Evolutionary conservation across 257 asterid genomes (phyloP), one percentile per base, ranked within the genome.

Genomic region (Dorcoceras hygrometricum): DNA sequence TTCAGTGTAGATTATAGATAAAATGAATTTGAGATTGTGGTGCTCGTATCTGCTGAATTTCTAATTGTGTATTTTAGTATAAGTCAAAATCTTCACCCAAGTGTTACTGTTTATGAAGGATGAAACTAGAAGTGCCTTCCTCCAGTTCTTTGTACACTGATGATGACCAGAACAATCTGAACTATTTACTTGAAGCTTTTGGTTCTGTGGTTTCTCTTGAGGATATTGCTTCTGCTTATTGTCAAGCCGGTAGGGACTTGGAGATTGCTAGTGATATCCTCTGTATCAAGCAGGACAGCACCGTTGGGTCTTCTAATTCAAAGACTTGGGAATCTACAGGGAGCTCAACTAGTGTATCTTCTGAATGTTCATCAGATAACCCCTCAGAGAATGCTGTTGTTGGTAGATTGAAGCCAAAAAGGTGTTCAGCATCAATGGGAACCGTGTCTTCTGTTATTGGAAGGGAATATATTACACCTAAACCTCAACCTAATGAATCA

Each of bases 141-240:
- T 69, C 83, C 32, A 75, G 76, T 62, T 59, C 54, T 64, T 69
- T 80, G 16, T 77, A 36, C 48, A 70, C 76, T 22, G 87, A 74
- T 24, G 81, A 71, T 26, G 97, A 92, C 62, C 46, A 72, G 51
- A 64, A 55, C 61, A 86, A 86, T 77, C 83, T 92, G 50, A 78
- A 80, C 75, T 70, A 20, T 36, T 75, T 92, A 86, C 89, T 84
- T 3, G 86, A 89, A 39, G 66, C 76, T 32, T 89, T 92, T 75
- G 88, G 96, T 65, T 82, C 91, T 53, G 66, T 64, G 51, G 88
- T 87, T 66, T 84, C 97, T 59, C 87, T 87, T 7, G 68, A 84
- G 32, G 91, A 86, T 71, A 92, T 92, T 50, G 91, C 96, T 54
- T 73, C 91, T 4, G 92, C 96, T 59, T 92, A 92, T 65, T 77